Conservation (phyloP, 441 rosid species). For the Lagerstroemia fauriei region DNA sequence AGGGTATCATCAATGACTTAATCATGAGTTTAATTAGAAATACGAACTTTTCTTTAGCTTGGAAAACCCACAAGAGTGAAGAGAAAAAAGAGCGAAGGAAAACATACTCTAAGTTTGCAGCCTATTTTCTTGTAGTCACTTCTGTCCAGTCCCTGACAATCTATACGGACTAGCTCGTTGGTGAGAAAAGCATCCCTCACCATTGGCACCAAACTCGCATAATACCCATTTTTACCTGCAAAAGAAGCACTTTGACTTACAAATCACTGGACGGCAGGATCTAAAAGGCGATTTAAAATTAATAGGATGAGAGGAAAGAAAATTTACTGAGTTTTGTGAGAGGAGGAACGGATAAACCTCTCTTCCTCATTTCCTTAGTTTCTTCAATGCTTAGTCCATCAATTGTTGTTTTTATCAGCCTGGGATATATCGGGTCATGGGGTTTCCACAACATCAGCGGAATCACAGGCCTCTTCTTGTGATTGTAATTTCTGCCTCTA, state of each 20-base stretch:
- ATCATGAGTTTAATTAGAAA: background rate
- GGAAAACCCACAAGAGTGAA: background rate
- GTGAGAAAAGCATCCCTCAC: slow-evolving; percentile 82
- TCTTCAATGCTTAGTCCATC: slow-evolving; percentile 77
- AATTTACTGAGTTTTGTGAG: slow-evolving; percentile 68
- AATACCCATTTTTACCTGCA: slow-evolving; percentile 90
- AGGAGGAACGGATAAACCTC: slow-evolving; percentile 67
- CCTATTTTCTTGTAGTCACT: slow-evolving; percentile 92
- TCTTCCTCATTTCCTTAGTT: slow-evolving; percentile 80
- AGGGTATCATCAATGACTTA: background rate
- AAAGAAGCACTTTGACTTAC: slow-evolving; percentile 25
- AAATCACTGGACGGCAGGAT: background rate
- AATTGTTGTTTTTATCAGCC: slow-evolving; percentile 74
- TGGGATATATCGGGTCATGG: slow-evolving; percentile 83
- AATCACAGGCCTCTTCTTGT: slow-evolving; percentile 68
- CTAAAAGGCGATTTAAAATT: background rate
- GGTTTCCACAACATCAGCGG: slow-evolving; percentile 94
- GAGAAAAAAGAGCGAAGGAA: background rate
- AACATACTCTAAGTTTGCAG: slow-evolving; percentile 74
- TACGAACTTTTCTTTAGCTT: background rate
- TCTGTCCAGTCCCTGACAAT: slow-evolving; percentile 76
- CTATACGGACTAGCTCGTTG: slow-evolving; percentile 69
- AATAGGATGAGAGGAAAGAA: slow-evolving; percentile 9
- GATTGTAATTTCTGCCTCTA: slow-evolving; percentile 76
- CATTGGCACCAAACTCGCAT: slow-evolving; percentile 82